Conservation (phyloP, 2,329 filamentous ascomycete genomes). For the Clarireedia hainanense region DNA sequence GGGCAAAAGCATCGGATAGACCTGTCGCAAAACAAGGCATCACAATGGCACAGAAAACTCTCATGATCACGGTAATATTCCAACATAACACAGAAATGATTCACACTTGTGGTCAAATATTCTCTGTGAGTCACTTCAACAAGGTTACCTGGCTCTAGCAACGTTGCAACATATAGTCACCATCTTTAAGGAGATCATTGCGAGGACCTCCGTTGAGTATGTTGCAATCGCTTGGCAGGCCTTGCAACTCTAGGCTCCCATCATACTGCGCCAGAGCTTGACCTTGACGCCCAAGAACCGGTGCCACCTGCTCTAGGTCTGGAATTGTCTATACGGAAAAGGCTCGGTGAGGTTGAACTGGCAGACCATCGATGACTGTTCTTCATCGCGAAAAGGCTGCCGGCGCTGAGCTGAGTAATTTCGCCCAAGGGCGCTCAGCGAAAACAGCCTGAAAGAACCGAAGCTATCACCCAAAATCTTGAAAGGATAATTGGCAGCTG, state of each 20-base stretch:
- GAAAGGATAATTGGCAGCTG: too few relatives aligned
- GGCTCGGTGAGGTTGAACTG: too few relatives aligned
- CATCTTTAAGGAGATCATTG: neutral
- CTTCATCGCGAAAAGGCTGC: too few relatives aligned
- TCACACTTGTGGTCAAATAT: conserved; percentile 3
- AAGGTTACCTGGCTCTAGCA: neutral
- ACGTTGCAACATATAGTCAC: neutral
- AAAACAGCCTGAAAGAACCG: too few relatives aligned
- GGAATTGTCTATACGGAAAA: too few relatives aligned
- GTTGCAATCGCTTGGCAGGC: neutral
- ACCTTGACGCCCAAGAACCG: neutral
- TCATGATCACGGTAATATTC: conserved; percentile 2
- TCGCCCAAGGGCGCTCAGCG: too few relatives aligned
- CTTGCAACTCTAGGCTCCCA: conserved; percentile 5
- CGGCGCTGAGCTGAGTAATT: too few relatives aligned
- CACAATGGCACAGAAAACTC: neutral
- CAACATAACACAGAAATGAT: neutral
- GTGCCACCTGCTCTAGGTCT: neutral
- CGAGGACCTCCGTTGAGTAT: too few relatives aligned
- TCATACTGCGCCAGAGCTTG: neutral
- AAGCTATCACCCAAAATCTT: too few relatives aligned
- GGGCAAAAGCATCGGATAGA: neutral
- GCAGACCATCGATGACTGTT: too few relatives aligned
- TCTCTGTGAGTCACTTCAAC: neutral
- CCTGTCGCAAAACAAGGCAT: neutral